Evolutionary conservation across 2,329 filamentous ascomycete species (phyloP), one percentile per base, ranked within the genome.

Genomic region (Venturia pyrina): DNA sequence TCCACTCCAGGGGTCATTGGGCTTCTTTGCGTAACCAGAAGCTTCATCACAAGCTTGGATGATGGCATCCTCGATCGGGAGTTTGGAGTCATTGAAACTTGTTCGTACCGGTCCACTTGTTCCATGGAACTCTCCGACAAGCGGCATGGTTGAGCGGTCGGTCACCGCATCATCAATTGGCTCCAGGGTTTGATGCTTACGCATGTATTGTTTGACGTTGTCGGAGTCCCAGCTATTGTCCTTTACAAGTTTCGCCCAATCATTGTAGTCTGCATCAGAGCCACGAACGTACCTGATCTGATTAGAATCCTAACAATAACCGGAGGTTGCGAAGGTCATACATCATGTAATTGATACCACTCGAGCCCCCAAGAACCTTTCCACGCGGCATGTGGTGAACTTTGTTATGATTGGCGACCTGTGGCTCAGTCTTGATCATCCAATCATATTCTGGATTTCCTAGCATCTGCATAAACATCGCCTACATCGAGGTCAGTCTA

Each of bases 171-270:
- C 70, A 10, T 71, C 69, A 56, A 74, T 72, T 1, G 70, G 71
- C 64, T 77, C 74, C 11, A 77, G 70, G 1, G 71, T 76, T 64
- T 76, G 74, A 65, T 77, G 75, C 69, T 75, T 76, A 56, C 72
- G 70, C 70, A 76, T 73, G 71, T 79, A 85, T 1, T 79, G 78
- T 19, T 79, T 73, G 40, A 83, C 75, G 11, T 75, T 75, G 4
- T 80, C 71, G 65, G 80, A 81, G 67, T 75, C 77, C 75, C 82
- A 85, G 44, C 46, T 43, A 13, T 56, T 24, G 64, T 83, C 80
- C 1, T 72, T 74, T 0, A 77, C 73, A 2, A 75, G 69, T 41
- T 74, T 69, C 1, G 75, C 78, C 81, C 81, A 83, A 57, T 76
- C 73, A 28, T 83, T 75, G 67, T 79, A 83, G 68, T 82, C 80